Base-by-base conservation (phyloP, 805 yeast species). In the Ogataea sp. region DNA sequence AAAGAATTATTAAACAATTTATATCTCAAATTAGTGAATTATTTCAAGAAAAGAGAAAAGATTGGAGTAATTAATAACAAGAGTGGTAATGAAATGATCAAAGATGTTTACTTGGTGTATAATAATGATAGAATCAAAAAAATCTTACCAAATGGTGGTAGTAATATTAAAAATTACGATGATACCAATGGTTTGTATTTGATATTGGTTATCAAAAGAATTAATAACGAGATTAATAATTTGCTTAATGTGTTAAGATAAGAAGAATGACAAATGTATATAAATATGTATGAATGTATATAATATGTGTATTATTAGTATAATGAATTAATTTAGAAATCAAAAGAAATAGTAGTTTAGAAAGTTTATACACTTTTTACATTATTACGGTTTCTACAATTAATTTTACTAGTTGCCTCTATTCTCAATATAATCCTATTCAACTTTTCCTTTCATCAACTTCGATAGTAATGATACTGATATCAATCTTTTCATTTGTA, bases 81-180 rank as follows among this genome's bases (percentile, higher is more conserved):
- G 38, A 73, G 75, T 1, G n/a, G n/a, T n/a, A 23, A 16, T 23
- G 44, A 55, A 8, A 64, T 67, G 47, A 79, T 78, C 30, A 80
- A 79, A 49, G 89, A 82, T 56, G 70, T 81, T 8, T 82, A 81
- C 53, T 45, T 82, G 39, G 56, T 79, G 23, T 69, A 51, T 11
- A 40, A 41, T 32, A 50, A 47, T 17, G 37, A 41, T 7, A 27
- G 51, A 9, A 39, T 45, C 21, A 36, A 39, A 15, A 40, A 45
- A 33, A 26, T 46, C 25, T 42, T 41, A n/a, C n/a, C n/a, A n/a
- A n/a, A n/a, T n/a, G n/a, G n/a, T n/a, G n/a, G n/a, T n/a, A 6
- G 29, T 17, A 10, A 27, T 30, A 29, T 20, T 13, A 32, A 37
- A 13, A 44, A 32, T 8, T 30, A 35, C 8, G 36, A 39, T n/a